Percentiles rank a stretch among this genome's conserved stretches.
phyloP scores from a whole-genome alignment of 2,329 filamentous ascomycete species.

The Penicillium sp. region DNA sequence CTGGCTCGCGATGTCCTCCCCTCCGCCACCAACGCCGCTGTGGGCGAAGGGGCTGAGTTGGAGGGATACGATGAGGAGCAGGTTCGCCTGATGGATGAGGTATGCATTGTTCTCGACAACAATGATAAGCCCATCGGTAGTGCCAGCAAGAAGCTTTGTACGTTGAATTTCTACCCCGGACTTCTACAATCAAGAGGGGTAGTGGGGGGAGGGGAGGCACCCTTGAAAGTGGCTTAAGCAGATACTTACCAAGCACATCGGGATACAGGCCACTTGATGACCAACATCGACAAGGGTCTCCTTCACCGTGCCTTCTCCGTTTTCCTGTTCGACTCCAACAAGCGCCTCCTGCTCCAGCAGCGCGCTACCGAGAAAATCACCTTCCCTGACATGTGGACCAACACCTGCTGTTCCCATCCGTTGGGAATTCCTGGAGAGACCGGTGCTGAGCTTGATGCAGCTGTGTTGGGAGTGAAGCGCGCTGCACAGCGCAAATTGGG shows the following conservation, averaged over 20 bases:
- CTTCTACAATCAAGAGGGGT: constrained; percentile 15
- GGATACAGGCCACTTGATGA: constrained; percentile 93
- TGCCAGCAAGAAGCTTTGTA: constrained; percentile 96
- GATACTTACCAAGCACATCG: too few species aligned
- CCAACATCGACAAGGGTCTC: constrained; percentile 93
- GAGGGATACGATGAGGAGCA: constrained; percentile 96
- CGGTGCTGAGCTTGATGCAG: constrained; percentile 73
- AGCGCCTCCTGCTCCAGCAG: constrained; percentile 91
- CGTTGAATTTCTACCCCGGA: constrained; percentile 36
- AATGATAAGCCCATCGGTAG: constrained; percentile 91
- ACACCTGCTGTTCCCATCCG: constrained; percentile 98
- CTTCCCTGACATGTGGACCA: constrained; percentile 99
- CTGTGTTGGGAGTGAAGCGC: constrained; percentile 80
- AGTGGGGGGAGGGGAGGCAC: constrained; percentile 6
- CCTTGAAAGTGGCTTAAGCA: too few species aligned
- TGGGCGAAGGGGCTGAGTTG: constrained; percentile 64
- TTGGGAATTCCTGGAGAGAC: constrained; percentile 89
- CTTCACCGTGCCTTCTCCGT: constrained; percentile 97
- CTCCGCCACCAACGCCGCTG: constrained; percentile 39
- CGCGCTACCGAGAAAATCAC: constrained; percentile 96
- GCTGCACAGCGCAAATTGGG: constrained; percentile 91
- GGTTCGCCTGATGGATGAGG: constrained; percentile 96
- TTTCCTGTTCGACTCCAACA: constrained; percentile 93
- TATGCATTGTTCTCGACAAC: constrained; percentile 94
- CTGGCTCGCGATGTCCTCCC: constrained; percentile 53